These are phyloP conservation scores for Candida berthetii DNA, from an alignment of 805 yeast species.

Conservation along the genomic window DNA sequence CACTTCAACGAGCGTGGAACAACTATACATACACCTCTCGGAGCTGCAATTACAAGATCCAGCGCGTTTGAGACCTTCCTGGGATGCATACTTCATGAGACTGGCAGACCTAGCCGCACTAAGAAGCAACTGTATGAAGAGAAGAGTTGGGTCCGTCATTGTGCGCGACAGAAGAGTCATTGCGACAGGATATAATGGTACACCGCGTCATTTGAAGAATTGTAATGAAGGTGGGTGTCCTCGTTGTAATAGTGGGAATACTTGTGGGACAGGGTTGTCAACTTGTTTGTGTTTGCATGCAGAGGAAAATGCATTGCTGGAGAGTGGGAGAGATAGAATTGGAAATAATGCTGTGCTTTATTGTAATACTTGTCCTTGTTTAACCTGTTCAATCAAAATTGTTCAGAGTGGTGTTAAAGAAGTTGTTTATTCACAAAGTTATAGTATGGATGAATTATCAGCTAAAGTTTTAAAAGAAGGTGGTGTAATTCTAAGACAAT, in stretches of 20 bases:
- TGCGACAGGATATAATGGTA: conserved; percentile 97
- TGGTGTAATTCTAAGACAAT: conserved; percentile 66
- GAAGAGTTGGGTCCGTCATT: conserved; percentile 94
- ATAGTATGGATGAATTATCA: conserved; percentile 84
- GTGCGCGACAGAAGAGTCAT: conserved; percentile 81
- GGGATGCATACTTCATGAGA: conserved; percentile 96
- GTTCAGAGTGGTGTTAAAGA: conserved; percentile 89
- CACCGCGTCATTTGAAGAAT: conserved; percentile 81
- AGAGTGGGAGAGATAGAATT: conserved; percentile 87
- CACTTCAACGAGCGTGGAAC: conserved; percentile 28
- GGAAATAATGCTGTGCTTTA: conserved; percentile 62
- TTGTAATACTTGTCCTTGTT: conserved; percentile 96
- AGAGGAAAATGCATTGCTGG: conserved; percentile 92
- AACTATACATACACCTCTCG: conserved; percentile 32
- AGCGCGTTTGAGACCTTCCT: conserved; percentile 74
- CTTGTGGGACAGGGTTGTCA: conserved; percentile 56
- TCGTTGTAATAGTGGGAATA: conserved; percentile 72
- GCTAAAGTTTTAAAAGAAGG: conserved; percentile 69
- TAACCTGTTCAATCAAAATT: conserved; percentile 92
- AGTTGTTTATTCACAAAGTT: conserved; percentile 89
- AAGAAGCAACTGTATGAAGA: conserved; percentile 93
- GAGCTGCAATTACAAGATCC: conserved; percentile 39
- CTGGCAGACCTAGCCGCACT: conserved; percentile 90
- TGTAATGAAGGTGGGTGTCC: conserved; percentile 96
- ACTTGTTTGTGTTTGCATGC: conserved; percentile 96